Conservation (phyloP, 129 eudicot genomes). For the Chrysanthemum lavandulifolium region DNA sequence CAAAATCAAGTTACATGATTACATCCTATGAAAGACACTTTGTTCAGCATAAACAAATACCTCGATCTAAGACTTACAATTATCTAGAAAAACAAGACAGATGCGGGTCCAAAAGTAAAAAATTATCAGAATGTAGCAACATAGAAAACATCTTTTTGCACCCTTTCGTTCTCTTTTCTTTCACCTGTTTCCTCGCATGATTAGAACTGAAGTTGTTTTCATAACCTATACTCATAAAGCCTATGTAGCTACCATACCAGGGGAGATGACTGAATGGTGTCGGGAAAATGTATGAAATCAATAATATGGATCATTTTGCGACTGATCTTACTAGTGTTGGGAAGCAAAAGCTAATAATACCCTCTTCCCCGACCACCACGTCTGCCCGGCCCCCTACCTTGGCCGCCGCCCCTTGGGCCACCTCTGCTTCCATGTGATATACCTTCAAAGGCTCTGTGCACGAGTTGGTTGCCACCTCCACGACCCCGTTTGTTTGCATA, state of each 20-base stretch:
- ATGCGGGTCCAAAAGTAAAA: not conserved
- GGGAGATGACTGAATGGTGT: constrained; percentile 10
- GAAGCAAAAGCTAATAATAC: constrained; percentile 31
- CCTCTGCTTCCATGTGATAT: constrained; percentile 58
- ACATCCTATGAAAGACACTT: not conserved
- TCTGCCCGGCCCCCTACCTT: constrained; percentile 72
- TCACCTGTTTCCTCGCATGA: constrained; percentile 1
- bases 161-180: not conserved
- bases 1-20: not conserved
- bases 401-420: constrained; percentile 41
- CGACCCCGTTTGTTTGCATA: constrained; percentile 56
- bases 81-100: constrained; percentile 5
- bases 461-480: constrained; percentile 59
- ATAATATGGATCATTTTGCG: not conserved
- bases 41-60: not conserved
- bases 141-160: not conserved
- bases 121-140: not conserved
- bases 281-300: not conserved
- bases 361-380: constrained; percentile 77
- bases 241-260: constrained; percentile 15
- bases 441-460: constrained; percentile 57
- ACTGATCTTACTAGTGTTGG: not conserved
- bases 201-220: constrained; percentile 7
- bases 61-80: constrained; percentile 16
- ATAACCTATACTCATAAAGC: constrained; percentile 22